Base-by-base conservation (phyloP, 1,284 basidiomycete species). In the Phylloporus sp. region DNA sequence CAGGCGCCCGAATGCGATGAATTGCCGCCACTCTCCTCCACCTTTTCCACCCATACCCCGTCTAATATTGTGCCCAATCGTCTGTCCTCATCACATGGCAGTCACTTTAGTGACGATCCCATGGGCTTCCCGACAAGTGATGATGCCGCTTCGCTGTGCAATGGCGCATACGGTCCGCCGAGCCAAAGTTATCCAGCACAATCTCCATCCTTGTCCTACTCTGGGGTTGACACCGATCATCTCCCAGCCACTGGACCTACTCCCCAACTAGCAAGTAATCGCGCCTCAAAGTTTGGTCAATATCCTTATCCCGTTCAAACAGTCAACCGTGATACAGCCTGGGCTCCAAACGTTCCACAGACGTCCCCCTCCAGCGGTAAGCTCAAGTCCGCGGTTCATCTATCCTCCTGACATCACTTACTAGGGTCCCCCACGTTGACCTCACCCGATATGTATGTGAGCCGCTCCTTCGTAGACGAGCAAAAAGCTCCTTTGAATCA, bases 371-470 rank as follows among this genome's bases (percentile, higher is more conserved):
- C 82, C 52, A 76, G 76, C 24, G 82, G 80, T 66, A 82, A 84
- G 64, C 80, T 53, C 54, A 72, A 78, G 49, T 74, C 81, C 63
- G 78, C 79, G 42, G 80, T 78, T 71, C 78, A 67, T 82, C 81
- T 70, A 84, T 60, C 77, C 74, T 64, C 69, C 83, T 76, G 86
- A 89, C 84, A 85, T 58, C 79, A 76, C 57, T 86, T 79, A 67
- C 77, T 78, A 67, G 86, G 85, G 70, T 88, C 88, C 6, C 86
- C 88, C 49, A 84, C 81, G 60, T 75, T 89, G 69, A 83, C 85
- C 31, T 80, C 86, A 20, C 77, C 86, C 54, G 86, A 89, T 59
- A 80, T 89, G 72, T 87, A 86, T 72, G 73, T 80, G 47, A 71
- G 78, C 59, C 84, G 87, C 62, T 86, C 85, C 69, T 76, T 82